These are phyloP conservation scores for Sodiomyces alkalinus DNA, from an alignment of 2,329 filamentous ascomycete species.

Conservation along the genomic window DNA sequence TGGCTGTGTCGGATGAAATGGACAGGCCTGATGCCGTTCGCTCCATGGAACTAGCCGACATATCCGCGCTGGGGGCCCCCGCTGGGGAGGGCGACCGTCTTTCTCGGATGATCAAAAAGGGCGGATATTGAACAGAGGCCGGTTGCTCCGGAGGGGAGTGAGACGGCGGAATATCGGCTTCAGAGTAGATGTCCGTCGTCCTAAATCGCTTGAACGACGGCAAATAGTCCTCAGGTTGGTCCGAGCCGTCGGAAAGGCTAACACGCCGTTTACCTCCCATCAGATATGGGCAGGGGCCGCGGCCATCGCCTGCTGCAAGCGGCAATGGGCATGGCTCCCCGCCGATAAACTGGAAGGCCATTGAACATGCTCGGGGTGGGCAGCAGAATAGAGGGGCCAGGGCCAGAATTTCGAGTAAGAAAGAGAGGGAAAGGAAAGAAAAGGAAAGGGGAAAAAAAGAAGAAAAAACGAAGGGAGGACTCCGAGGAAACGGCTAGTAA, in stretches of 20 bases:
- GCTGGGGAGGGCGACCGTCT: conserved; percentile 12
- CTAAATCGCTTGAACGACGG: conserved; percentile 5
- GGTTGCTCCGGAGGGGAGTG: conserved; percentile 10
- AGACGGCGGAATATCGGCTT: background rate
- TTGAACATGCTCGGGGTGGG: conserved; percentile 25
- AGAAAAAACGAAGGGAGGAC: too few species aligned
- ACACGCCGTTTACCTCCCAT: conserved; percentile 23
- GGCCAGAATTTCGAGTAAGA: too few species aligned
- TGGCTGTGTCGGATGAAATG: conserved; percentile 25
- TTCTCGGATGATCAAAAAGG: conserved; percentile 24
- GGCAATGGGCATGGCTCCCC: conserved; percentile 5
- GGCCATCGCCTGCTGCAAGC: conserved; percentile 4
- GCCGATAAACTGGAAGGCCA: conserved; percentile 9
- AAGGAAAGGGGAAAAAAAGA: too few species aligned
- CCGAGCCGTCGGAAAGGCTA: conserved; percentile 18
- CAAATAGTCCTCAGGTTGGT: conserved; percentile 13
- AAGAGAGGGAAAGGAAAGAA: too few species aligned
- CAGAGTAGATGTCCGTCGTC: background rate
- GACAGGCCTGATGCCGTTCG: conserved; percentile 33
- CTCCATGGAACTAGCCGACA: conserved; percentile 21
- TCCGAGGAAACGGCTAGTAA: too few species aligned
- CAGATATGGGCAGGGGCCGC: conserved; percentile 11
- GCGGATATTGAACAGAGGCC: conserved; percentile 15
- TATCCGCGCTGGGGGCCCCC: conserved; percentile 4
- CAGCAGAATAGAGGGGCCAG: too few species aligned